A percentile compares a stretch with the other conserved stretches of the same genome.
Evolutionary conservation across 495 filamentous ascomycete species (phyloP).

Genomic region (Rusavskia elegans): DNA sequence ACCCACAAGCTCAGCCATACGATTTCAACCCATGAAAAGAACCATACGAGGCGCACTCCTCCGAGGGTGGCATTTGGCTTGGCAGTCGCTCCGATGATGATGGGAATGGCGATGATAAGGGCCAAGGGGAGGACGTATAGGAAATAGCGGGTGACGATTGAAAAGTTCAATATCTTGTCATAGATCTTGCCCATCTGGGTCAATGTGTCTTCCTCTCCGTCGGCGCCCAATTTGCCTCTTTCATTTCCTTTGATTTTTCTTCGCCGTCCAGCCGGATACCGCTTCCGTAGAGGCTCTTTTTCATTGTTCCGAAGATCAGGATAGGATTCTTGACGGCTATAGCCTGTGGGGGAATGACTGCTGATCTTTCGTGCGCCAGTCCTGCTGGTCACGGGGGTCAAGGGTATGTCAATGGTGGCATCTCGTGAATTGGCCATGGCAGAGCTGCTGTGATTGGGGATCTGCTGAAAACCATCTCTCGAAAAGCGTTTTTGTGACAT

Average conservation of each 20-base stretch:
- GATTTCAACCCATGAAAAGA: conserved; percentile 86
- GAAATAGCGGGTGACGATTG: conserved; percentile 72
- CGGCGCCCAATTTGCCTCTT: conserved; percentile 32
- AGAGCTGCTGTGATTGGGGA: conserved; percentile 17
- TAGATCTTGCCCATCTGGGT: conserved; percentile 82
- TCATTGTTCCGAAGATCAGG: conserved; percentile 10
- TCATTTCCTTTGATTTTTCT: conserved; percentile 29
- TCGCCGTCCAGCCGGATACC: conserved; percentile 43
- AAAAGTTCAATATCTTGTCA: conserved; percentile 68
- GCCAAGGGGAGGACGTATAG: conserved; percentile 76
- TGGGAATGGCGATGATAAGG: conserved; percentile 58
- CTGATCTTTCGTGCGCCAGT: conserved; percentile 27
- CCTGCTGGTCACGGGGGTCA: conserved; percentile 26
- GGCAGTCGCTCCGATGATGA: conserved; percentile 51
- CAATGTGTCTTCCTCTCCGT: conserved; percentile 45
- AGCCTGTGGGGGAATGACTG: conserved; percentile 15
- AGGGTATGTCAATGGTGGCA: conserved; percentile 43
- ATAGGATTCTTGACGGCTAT: conserved; percentile 5
- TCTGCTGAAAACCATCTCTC: conserved; percentile 28
- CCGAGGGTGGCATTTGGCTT: conserved; percentile 37
- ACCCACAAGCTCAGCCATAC: conserved; percentile 83
- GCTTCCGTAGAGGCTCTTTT: conserved; percentile 10
- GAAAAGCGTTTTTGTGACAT: conserved; percentile 29
- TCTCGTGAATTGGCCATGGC: conserved; percentile 35
- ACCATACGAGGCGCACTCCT: conserved; percentile 52